Percentiles rank a stretch among this genome's conserved stretches.
Evolutionary conservation across 805 yeast species (phyloP).

Genomic region (Saturnispora bothae): DNA sequence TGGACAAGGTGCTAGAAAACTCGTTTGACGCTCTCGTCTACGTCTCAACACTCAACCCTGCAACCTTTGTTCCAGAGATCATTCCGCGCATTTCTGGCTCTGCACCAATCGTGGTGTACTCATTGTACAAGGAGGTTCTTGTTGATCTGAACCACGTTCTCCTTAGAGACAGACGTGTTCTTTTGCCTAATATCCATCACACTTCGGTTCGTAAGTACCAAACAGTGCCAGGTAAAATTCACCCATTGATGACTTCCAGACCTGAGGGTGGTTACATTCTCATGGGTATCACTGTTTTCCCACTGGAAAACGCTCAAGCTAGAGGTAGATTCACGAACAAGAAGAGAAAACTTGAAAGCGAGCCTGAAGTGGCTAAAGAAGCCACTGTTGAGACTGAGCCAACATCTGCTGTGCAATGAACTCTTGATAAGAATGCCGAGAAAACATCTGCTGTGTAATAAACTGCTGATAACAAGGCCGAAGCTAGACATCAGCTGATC

Average conservation of each 20-base stretch:
- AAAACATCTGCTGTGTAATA: too few species aligned
- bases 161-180: conserved; percentile 52
- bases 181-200: conserved; percentile 78
- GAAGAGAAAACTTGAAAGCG: conserved; percentile 27
- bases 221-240: conserved; percentile 87
- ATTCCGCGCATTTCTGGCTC: conserved; percentile 70
- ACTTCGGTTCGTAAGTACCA: conserved; percentile 80
- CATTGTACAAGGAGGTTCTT: conserved; percentile 70
- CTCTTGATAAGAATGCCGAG: too few species aligned
- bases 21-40: conserved; percentile 68
- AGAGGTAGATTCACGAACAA: conserved; percentile 53
- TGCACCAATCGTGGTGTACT: conserved; percentile 74
- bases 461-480: too few species aligned
- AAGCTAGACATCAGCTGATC: too few species aligned
- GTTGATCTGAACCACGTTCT: conserved; percentile 66
- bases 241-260: conserved; percentile 88
- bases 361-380: conserved; percentile 9
- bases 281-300: conserved; percentile 70
- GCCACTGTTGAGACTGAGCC: conserved; percentile 9
- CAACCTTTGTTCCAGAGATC: conserved; percentile 51
- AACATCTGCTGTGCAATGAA: not conserved
- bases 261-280: conserved; percentile 87
- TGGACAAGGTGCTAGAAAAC: conserved; percentile 39
- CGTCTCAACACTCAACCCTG: conserved; percentile 62
- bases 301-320: conserved; percentile 52